A percentile compares a stretch with the other conserved stretches of the same genome.
These are phyloP conservation scores for Tagetes patula DNA, from an alignment of 129 eudicot species.

Conservation along the genomic window DNA sequence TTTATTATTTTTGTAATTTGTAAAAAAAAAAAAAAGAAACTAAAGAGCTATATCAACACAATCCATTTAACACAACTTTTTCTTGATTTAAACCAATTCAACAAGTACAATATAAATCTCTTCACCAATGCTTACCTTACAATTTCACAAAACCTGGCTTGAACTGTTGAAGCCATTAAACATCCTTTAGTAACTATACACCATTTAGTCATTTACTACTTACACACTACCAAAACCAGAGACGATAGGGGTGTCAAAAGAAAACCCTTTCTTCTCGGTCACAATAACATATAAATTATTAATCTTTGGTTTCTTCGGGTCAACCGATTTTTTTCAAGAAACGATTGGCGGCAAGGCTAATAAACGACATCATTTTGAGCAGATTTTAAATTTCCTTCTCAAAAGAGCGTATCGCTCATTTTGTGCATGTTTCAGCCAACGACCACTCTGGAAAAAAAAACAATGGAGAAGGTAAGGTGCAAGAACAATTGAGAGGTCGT, in stretches of 20 bases:
- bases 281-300: background rate
- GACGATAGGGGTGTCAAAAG: slow-evolving; percentile 8
- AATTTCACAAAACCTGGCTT: slow-evolving; percentile 17
- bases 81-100: background rate
- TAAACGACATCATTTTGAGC: slow-evolving; percentile 12
- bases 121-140: slow-evolving; percentile 7
- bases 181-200: slow-evolving; percentile 15
- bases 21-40: no score
- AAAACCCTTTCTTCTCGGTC: slow-evolving; percentile 12
- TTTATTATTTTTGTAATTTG: no score
- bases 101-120: background rate
- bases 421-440: background rate
- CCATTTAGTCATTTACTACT: background rate
- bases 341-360: background rate
- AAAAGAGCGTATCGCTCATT: background rate
- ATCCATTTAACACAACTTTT: background rate
- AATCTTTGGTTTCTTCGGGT: no score
- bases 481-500: no score
- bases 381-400: background rate
- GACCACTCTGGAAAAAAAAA: background rate
- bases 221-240: slow-evolving; percentile 21
- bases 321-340: background rate
- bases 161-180: background rate
- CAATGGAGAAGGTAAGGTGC: no score
- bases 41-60: no score